Conservation (phyloP, 2,329 filamentous ascomycete species). For the Xenoacremonium recifei region DNA sequence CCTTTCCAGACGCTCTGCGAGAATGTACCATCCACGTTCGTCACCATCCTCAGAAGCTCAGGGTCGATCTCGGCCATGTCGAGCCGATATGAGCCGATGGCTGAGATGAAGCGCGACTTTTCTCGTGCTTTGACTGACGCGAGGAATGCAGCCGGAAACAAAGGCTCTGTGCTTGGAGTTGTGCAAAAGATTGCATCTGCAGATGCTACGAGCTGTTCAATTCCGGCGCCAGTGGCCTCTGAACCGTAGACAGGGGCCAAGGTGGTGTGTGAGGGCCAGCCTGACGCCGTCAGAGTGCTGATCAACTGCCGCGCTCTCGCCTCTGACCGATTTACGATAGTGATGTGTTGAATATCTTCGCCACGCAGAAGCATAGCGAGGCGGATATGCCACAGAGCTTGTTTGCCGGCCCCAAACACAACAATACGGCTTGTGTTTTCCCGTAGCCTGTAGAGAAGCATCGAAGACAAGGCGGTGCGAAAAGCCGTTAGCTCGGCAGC, state of each 20-base stretch:
- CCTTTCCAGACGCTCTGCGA: constrained; percentile 2
- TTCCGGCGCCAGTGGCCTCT: constrained; percentile 4
- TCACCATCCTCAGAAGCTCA: constrained; percentile 21
- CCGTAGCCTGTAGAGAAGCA: constrained; percentile 52
- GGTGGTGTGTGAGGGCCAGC: constrained; percentile 15
- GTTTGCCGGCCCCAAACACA: constrained; percentile 69
- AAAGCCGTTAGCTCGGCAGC: constrained; percentile 69
- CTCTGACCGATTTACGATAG: constrained; percentile 32
- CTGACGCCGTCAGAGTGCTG: constrained; percentile 9
- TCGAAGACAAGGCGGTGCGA: constrained; percentile 62
- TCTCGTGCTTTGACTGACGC: constrained; percentile 17
- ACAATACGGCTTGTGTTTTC: constrained; percentile 46
- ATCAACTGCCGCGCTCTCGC: constrained; percentile 21
- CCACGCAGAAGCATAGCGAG: constrained; percentile 56
- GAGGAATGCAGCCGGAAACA: constrained; percentile 24
- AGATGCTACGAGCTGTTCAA: constrained; percentile 18
- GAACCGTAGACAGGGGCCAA: constrained; percentile 12
- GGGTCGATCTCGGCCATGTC: constrained; percentile 34
- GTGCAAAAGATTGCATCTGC: constrained; percentile 33
- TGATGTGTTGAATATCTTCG: constrained; percentile 24
- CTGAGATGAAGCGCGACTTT: constrained; percentile 27
- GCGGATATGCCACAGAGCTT: constrained; percentile 71
- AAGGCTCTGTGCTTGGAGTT: constrained; percentile 26
- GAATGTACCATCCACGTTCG: constrained; percentile 11
- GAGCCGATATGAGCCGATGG: constrained; percentile 31